phyloP scores from a whole-genome alignment of 2,329 filamentous ascomycete species.

The Amesomyces nigricolor region DNA sequence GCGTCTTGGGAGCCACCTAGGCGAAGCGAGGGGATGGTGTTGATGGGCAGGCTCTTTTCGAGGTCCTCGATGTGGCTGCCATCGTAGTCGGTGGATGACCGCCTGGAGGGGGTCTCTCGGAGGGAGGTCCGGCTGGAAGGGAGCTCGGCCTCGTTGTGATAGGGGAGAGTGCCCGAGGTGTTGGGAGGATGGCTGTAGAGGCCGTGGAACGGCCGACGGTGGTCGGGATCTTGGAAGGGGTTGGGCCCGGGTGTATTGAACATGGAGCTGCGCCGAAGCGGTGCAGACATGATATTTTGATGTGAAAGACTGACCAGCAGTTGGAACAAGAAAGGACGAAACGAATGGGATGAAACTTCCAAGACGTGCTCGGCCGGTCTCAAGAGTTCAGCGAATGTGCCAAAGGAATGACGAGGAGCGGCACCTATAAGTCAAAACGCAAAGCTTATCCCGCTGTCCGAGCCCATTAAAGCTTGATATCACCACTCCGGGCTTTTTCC shows the following conservation, averaged over 20 bases:
- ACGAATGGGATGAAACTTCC: not conserved
- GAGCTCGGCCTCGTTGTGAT: not conserved
- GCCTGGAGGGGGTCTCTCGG: not conserved
- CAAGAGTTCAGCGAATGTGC: not conserved
- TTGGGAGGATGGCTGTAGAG: not conserved
- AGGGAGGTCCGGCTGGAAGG: not conserved
- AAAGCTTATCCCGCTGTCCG: not conserved
- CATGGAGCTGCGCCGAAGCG: not conserved
- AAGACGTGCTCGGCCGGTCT: not conserved
- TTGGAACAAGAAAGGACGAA: not conserved
- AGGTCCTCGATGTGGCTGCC: slow-evolving; percentile 10
- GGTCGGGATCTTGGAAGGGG: not conserved
- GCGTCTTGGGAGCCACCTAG: not conserved
- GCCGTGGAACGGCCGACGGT: not conserved
- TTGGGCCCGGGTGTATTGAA: not conserved
- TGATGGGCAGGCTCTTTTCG: slow-evolving; percentile 14
- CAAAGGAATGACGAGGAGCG: no score
- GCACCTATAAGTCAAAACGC: not conserved
- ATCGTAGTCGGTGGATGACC: not conserved
- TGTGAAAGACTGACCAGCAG: not conserved
- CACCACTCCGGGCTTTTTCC: not conserved
- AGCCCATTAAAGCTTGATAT: not conserved
- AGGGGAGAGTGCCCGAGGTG: not conserved
- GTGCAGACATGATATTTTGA: not conserved
- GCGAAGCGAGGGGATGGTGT: slow-evolving; percentile 10